These are phyloP conservation scores for Pichia sp. DNA, from an alignment of 1,139 yeast species.

Conservation along the genomic window DNA sequence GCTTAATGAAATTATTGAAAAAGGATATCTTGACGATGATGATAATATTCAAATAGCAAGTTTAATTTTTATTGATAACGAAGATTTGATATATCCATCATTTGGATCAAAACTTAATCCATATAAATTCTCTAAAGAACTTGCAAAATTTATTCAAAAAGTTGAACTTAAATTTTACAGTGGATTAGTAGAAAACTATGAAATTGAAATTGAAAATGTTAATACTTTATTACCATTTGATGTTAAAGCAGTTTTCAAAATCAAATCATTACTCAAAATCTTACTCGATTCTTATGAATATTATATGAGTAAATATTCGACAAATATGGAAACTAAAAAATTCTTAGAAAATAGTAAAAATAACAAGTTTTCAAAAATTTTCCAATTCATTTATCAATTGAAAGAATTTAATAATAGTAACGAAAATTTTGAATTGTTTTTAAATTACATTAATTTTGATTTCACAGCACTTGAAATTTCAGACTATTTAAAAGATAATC, in stretches of 20 bases:
- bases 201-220: constrained; percentile 29
- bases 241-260: constrained; percentile 33
- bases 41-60: constrained; percentile 41
- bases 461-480: constrained; percentile 30
- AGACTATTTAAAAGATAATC: constrained; percentile 16
- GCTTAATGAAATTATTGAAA: constrained; percentile 47
- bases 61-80: constrained; percentile 40
- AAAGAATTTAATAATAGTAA: constrained; percentile 24
- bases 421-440: constrained; percentile 33
- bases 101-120: constrained; percentile 18
- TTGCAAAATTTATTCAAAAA: constrained; percentile 39
- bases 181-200: constrained; percentile 34
- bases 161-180: constrained; percentile 33
- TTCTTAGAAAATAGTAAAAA: constrained; percentile 11
- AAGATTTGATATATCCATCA: constrained; percentile 24
- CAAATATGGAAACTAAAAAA: constrained; percentile 10
- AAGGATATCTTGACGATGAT: constrained; percentile 57
- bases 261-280: constrained; percentile 34
- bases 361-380: constrained; percentile 21
- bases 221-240: constrained; percentile 29
- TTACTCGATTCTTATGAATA: constrained; percentile 31
- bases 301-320: constrained; percentile 22
- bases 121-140: constrained; percentile 29
- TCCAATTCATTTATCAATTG: constrained; percentile 26
- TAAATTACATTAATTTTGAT: constrained; percentile 40